These are phyloP conservation scores for Xylaria nigripes DNA, from an alignment of 495 filamentous ascomycete genomes.

Conservation along the genomic window DNA sequence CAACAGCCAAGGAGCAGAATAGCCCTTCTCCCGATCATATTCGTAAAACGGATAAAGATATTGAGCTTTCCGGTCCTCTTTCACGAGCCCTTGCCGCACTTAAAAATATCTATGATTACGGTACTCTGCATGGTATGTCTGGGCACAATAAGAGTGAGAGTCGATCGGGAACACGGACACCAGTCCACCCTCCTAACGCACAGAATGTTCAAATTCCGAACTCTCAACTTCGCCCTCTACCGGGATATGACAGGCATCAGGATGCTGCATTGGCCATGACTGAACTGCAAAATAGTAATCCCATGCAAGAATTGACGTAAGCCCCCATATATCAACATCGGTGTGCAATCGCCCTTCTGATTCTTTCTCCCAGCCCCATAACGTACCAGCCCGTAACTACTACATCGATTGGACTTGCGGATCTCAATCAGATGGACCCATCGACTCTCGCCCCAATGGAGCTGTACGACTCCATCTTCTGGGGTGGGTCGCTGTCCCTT, in stretches of 20 bases:
- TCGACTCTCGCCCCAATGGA: constrained; percentile 48
- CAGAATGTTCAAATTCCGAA: constrained; percentile 15
- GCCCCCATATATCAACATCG: constrained; percentile 1
- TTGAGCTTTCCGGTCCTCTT: constrained; percentile 47
- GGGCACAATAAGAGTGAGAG: constrained; percentile 36
- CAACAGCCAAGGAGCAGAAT: constrained; percentile 44
- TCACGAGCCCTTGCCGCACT: constrained; percentile 45
- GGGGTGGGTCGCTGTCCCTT: constrained; percentile 35
- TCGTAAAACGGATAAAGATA: constrained; percentile 41
- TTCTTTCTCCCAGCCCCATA: constrained; percentile 15
- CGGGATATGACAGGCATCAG: constrained; percentile 40
- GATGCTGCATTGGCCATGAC: constrained; percentile 50
- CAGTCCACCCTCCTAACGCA: constrained; percentile 19
- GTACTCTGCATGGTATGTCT: constrained; percentile 33
- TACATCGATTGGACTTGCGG: constrained; percentile 22
- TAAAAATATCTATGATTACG: constrained; percentile 52
- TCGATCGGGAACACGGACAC: constrained; percentile 35
- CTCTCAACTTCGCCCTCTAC: constrained; percentile 23
- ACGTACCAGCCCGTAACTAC: constrained; percentile 28
- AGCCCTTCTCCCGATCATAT: constrained; percentile 38
- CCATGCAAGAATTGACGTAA: constrained; percentile 30
- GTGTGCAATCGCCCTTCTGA: not conserved
- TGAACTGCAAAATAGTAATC: constrained; percentile 42
- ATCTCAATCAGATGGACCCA: constrained; percentile 36
- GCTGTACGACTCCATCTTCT: constrained; percentile 51